Conservation (phyloP, 176 grass and related monocot species). For the Sorghum bicolor region DNA sequence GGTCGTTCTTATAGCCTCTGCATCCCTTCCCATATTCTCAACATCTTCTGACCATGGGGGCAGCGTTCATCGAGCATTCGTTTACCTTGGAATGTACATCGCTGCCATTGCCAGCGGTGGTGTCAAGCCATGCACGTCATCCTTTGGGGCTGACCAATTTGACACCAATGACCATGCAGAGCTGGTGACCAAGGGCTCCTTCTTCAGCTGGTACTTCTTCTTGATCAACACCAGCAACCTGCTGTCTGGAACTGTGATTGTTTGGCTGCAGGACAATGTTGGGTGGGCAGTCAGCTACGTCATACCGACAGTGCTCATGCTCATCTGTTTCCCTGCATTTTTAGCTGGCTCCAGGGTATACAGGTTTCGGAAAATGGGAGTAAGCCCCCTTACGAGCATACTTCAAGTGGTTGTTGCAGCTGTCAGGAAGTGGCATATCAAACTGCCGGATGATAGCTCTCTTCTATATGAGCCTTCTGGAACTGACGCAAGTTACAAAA, state of each 20-base stretch:
- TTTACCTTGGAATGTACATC: constrained; percentile 49
- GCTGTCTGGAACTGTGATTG: constrained; percentile 39
- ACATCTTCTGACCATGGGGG: no score
- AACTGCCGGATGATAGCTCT: constrained; percentile 21
- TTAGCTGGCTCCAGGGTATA: constrained; percentile 20
- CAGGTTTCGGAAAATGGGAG: constrained; percentile 22
- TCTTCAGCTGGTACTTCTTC: constrained; percentile 65
- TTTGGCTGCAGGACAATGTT: constrained; percentile 54
- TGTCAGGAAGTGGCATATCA: constrained; percentile 32
- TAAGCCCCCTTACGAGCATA: constrained; percentile 41
- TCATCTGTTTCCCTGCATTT: constrained; percentile 14
- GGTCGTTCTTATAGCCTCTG: constrained; percentile 24
- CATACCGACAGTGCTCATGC: constrained; percentile 27
- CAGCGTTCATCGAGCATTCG: background rate
- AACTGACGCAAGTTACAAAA: background rate
- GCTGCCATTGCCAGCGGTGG: constrained; percentile 34
- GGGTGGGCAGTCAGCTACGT: constrained; percentile 41
- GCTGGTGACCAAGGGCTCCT: constrained; percentile 36
- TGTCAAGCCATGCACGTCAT: constrained; percentile 23
- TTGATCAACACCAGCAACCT: constrained; percentile 21
- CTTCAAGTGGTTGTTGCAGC: constrained; percentile 46
- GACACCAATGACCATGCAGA: constrained; percentile 27
- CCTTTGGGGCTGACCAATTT: constrained; percentile 53
- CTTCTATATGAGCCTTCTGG: constrained; percentile 33
- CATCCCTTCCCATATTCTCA: background rate